Evolutionary conservation across 257 asterid species (phyloP), one percentile per base, ranked within the genome.

Genomic region (Solanum sitiens): DNA sequence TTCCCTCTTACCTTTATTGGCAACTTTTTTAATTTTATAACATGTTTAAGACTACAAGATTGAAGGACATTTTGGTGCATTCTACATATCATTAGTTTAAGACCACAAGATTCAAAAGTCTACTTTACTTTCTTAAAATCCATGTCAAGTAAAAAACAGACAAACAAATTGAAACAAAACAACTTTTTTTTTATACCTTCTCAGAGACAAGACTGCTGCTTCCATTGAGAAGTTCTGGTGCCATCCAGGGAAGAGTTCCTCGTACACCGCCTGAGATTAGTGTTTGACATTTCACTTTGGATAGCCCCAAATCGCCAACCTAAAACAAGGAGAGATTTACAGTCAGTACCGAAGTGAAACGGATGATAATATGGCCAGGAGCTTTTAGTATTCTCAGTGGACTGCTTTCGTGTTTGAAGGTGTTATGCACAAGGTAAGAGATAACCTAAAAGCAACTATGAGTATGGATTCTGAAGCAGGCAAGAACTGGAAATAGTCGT

Each of bases 221-320:
- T 71, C 99, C 99, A 84, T 97, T 97, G 20, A 97, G 99, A 88
- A 97, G 99, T 92, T 97, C 99, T 0, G 99, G 99, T 40, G 99
- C 99, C 99, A 97, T 97, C 99, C 99, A 97, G 72, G 99, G 99
- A 89, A 97, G 99, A n/a, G 99, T 97, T 87, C 99, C 99, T 61
- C 99, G 93, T 86, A 97, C 99, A 30, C 99, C 99, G 30, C 99
- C 99, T 37, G 99, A 97, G 79, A 97, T 97, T 77, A 97, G 90
- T 3, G 99, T 97, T 77, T 95, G 98, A 84, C 99, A 94, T 89
- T 97, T 97, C 91, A 96, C 98, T 93, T 97, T 97, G 74, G 99
- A 97, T 79, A 97, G 93, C 79, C 99, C 99, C 95, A 97, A 90
- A 92, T 97, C 99, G 86, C 99, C 99, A 91, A 97, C 99, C 99